Conservation (phyloP, 768 basidiomycete species). For the Nidula microcarpa region DNA sequence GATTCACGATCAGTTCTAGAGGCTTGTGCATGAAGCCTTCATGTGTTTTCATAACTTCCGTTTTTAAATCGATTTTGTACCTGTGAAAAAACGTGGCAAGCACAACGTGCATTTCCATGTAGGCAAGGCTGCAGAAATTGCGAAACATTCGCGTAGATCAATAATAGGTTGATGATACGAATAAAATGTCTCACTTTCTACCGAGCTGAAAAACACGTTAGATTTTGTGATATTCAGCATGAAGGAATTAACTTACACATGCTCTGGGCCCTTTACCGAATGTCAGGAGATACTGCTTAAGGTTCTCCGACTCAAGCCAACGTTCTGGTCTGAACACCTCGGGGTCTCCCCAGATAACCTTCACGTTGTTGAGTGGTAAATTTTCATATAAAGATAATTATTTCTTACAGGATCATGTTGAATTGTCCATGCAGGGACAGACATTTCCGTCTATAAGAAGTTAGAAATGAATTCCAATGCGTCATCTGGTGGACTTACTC, state of each 20-base stretch:
- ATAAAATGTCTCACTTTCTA: background rate
- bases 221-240: background rate
- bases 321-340: constrained; percentile 29
- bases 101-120: constrained; percentile 22
- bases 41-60: constrained; percentile 13
- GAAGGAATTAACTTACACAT: constrained; percentile 14
- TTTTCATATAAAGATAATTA: background rate
- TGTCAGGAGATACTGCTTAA: constrained; percentile 19
- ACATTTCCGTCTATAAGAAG: background rate
- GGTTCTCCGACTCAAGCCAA: constrained; percentile 24
- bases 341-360: constrained; percentile 27
- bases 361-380: constrained; percentile 3
- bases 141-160: background rate
- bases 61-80: constrained; percentile 17
- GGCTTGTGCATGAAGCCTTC: constrained; percentile 27
- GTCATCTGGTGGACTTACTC: constrained; percentile 12
- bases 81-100: constrained; percentile 18
- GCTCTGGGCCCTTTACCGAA: constrained; percentile 27
- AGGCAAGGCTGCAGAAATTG: constrained; percentile 15
- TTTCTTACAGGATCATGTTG: background rate
- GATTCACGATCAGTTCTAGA: constrained; percentile 7
- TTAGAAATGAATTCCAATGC: background rate
- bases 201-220: background rate
- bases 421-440: background rate
- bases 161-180: background rate